A percentile compares a stretch with the other conserved stretches of the same genome.
Conservation (phyloP, 306 rosid genomes). For the Rosa chinensis region DNA sequence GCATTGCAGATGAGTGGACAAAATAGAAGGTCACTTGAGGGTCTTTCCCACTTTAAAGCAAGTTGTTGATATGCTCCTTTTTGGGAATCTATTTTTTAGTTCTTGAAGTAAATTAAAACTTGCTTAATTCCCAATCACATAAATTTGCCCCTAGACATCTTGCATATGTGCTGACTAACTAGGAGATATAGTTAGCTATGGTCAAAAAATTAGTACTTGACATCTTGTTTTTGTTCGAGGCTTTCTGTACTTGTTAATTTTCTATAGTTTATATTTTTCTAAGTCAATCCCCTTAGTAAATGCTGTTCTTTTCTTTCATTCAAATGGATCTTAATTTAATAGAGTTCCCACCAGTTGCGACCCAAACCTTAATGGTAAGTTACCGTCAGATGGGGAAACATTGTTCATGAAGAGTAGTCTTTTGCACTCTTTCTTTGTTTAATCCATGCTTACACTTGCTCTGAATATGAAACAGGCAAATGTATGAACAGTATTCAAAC, state of each 20-base stretch:
- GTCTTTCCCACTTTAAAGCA: not conserved
- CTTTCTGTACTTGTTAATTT: not conserved
- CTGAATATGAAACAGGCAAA: conserved; percentile 58
- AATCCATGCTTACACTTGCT: conserved; percentile 26
- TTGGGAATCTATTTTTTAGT: not conserved
- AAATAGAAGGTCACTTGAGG: not conserved
- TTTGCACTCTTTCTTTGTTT: conserved; percentile 17
- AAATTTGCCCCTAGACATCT: not conserved
- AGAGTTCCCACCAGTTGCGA: not conserved
- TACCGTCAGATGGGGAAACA: not conserved
- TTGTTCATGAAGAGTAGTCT: not conserved
- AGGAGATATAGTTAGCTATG: not conserved
- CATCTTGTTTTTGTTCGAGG: not conserved
- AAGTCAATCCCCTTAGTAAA: not conserved
- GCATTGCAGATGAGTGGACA: not conserved
- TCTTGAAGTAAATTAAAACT: not conserved
- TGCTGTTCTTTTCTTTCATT: not conserved
- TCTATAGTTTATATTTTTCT: not conserved
- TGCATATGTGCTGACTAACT: not conserved
- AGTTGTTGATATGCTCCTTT: not conserved
- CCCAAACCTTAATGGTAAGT: not conserved
- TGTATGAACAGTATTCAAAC: conserved; percentile 29
- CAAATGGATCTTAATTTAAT: not conserved
- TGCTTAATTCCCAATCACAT: not conserved
- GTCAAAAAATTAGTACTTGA: not conserved